These are phyloP conservation scores for Nelumbo lutea DNA, from an alignment of 164 flowering plant species.

Conservation along the genomic window DNA sequence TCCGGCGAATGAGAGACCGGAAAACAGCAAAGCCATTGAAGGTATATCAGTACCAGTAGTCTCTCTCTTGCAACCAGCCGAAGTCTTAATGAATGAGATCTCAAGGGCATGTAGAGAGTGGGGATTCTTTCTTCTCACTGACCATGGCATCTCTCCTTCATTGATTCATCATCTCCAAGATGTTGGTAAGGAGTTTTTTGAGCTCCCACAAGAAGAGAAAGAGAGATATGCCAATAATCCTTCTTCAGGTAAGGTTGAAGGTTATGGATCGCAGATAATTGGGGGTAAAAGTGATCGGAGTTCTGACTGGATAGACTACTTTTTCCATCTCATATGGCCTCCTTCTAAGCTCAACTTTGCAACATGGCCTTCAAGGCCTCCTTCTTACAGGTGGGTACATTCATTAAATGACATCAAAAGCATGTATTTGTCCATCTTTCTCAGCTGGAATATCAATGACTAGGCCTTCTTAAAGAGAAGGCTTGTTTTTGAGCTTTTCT, in stretches of 20 bases:
- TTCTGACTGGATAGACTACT: constrained; percentile 50
- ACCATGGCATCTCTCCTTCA: constrained; percentile 34
- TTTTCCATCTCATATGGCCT: constrained; percentile 36
- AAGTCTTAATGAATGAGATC: constrained; percentile 23
- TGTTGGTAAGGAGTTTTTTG: constrained; percentile 36
- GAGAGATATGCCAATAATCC: constrained; percentile 40
- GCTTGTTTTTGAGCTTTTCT: too few relatives aligned
- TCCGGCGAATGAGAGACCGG: constrained; percentile 38
- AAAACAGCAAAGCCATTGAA: constrained; percentile 30
- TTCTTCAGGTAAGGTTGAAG: constrained; percentile 32
- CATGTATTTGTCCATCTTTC: too few relatives aligned
- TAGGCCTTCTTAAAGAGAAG: too few relatives aligned
- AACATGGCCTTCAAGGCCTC: constrained; percentile 37
- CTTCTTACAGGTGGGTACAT: constrained; percentile 33
- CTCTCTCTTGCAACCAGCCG: constrained; percentile 26
- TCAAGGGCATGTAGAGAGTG: constrained; percentile 33
- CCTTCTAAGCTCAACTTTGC: constrained; percentile 26
- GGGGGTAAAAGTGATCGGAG: constrained; percentile 30
- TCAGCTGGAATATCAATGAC: too few relatives aligned
- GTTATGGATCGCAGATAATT: constrained; percentile 49
- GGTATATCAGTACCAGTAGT: constrained; percentile 38
- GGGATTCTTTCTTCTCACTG: constrained; percentile 39
- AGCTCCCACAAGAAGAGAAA: constrained; percentile 39
- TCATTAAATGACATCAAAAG: too few relatives aligned
- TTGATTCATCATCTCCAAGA: constrained; percentile 30